Conservation (phyloP, 2,329 filamentous ascomycete genomes). For the Hypomyces rosellus region DNA sequence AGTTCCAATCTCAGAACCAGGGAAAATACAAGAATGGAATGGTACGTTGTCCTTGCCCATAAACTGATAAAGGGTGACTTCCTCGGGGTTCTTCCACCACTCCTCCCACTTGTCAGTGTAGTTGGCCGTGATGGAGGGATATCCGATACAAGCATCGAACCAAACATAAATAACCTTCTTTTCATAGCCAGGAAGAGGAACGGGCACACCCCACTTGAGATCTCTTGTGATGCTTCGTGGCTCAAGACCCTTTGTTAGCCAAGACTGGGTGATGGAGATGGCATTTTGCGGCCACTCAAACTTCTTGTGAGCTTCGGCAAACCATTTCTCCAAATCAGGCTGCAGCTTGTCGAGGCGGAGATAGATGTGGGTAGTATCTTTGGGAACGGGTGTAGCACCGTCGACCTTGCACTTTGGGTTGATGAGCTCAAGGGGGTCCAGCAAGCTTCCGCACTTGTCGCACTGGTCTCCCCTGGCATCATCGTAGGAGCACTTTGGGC, state of each 20-base stretch:
- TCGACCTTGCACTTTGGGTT: constrained; percentile 91
- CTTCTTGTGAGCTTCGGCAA: constrained; percentile 63
- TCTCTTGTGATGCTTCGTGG: constrained; percentile 87
- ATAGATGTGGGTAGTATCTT: constrained; percentile 85
- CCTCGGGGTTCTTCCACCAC: constrained; percentile 88
- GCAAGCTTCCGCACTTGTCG: constrained; percentile 65
- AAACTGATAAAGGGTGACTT: constrained; percentile 88
- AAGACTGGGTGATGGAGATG: constrained; percentile 68
- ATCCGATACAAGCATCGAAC: constrained; percentile 91
- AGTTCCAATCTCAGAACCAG: constrained; percentile 78
- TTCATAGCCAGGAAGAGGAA: constrained; percentile 45
- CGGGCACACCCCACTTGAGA: constrained; percentile 75
- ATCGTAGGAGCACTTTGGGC: constrained; percentile 64
- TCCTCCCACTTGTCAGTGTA: constrained; percentile 86
- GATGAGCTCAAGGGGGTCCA: constrained; percentile 68
- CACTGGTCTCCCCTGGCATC: constrained; percentile 71
- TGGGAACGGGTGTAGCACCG: constrained; percentile 68
- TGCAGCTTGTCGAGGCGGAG: constrained; percentile 81
- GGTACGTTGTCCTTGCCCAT: constrained; percentile 72
- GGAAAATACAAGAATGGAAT: constrained; percentile 82
- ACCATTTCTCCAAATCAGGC: constrained; percentile 70
- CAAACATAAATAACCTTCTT: constrained; percentile 81
- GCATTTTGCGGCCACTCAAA: constrained; percentile 74
- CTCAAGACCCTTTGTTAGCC: constrained; percentile 78
- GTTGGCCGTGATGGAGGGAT: constrained; percentile 88